Evolutionary conservation across 305 asterid species (phyloP).

Genomic region (Solanum hybrid): DNA sequence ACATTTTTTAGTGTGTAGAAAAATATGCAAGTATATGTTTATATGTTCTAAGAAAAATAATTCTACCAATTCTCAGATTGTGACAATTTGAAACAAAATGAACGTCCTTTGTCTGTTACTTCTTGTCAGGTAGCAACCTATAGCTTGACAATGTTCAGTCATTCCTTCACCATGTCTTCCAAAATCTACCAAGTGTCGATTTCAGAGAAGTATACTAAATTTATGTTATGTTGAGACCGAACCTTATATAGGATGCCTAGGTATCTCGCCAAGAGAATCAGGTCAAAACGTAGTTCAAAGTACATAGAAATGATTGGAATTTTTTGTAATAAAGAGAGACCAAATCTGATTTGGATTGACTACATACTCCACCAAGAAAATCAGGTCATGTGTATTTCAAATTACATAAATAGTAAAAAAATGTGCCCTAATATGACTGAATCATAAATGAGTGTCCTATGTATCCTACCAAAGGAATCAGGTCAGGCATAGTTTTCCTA

Average conservation of each 20-base stretch:
- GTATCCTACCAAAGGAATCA: neutral
- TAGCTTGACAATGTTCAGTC: neutral
- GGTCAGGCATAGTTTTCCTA: neutral
- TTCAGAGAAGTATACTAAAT: neutral
- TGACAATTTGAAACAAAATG: too few relatives aligned
- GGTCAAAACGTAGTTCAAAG: neutral
- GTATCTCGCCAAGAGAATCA: neutral
- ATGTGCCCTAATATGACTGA: neutral
- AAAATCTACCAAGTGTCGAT: neutral
- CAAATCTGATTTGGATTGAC: neutral
- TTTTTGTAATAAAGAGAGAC: neutral
- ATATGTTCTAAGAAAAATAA: too few relatives aligned
- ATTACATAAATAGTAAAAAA: too few relatives aligned
- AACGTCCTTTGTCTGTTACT: too few relatives aligned
- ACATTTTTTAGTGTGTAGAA: too few relatives aligned
- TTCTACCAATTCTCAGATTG: too few relatives aligned
- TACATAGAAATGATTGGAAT: neutral
- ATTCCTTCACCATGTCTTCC: neutral
- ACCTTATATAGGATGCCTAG: neutral
- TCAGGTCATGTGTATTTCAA: neutral
- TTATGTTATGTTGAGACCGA: neutral
- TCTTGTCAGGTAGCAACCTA: too few relatives aligned
- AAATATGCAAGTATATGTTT: too few relatives aligned
- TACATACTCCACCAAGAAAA: neutral
- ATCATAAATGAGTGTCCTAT: neutral